These are phyloP conservation scores for Inonotus hispidus DNA, from an alignment of 1,284 basidiomycete genomes.

Conservation along the genomic window DNA sequence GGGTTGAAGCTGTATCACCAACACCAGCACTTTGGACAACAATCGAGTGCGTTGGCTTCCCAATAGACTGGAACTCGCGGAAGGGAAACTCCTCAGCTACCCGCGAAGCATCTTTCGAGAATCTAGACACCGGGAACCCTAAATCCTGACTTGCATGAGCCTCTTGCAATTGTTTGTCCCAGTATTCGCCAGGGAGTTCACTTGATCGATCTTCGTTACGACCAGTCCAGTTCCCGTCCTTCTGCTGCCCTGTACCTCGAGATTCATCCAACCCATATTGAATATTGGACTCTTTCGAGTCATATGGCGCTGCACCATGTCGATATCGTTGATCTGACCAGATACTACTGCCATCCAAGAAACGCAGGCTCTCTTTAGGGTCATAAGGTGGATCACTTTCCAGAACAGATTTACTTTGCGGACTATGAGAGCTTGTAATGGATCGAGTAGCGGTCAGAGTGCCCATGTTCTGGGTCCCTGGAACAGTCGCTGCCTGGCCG, in stretches of 20 bases:
- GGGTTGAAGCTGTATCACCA: not conserved
- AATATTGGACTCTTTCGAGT: conserved; percentile 2
- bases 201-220: conserved; percentile 9
- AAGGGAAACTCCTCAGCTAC: not conserved
- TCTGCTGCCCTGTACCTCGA: not conserved
- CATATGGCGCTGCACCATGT: not conserved
- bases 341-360: not conserved
- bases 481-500: not conserved
- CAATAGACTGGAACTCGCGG: not conserved
- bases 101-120: not conserved
- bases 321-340: not conserved
- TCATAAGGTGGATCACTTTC: conserved; percentile 17
- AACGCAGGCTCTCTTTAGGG: conserved; percentile 11
- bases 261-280: conserved; percentile 1
- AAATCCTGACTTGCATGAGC: not conserved
- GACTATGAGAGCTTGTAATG: not conserved
- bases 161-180: not conserved
- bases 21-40: too few relatives aligned
- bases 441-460: not conserved
- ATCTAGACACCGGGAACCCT: not conserved
- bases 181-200: conserved; percentile 1
- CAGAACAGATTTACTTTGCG: conserved; percentile 1
- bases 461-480: not conserved
- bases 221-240: not conserved
- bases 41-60: not conserved